phyloP scores from a whole-genome alignment of 2,329 filamentous ascomycete species.

The Ampelomyces quisqualis region DNA sequence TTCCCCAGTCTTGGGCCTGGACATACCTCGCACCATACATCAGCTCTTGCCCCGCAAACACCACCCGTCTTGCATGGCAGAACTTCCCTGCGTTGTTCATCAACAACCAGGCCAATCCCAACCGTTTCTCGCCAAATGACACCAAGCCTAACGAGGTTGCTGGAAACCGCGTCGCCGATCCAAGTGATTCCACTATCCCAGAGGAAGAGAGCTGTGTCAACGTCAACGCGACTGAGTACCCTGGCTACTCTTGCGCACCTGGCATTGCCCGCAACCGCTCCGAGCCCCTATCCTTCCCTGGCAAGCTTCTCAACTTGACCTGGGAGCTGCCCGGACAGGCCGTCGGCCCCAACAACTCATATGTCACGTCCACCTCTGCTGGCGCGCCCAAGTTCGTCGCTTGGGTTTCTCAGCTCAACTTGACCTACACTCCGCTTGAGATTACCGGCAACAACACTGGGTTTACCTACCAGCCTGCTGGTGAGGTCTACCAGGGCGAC shows the following conservation, averaged over 20 bases:
- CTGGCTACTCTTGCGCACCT: slow-evolving; percentile 61
- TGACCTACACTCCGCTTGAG: slow-evolving; percentile 58
- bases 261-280: slow-evolving; percentile 69
- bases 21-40: slow-evolving; percentile 80
- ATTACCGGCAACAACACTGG: slow-evolving; percentile 64
- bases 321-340: slow-evolving; percentile 71
- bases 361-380: slow-evolving; percentile 64
- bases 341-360: slow-evolving; percentile 80
- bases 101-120: slow-evolving; percentile 75
- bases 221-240: slow-evolving; percentile 54
- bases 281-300: slow-evolving; percentile 71
- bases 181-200: slow-evolving; percentile 52
- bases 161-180: slow-evolving; percentile 59
- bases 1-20: slow-evolving; percentile 85
- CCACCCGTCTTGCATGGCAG: slow-evolving; percentile 77
- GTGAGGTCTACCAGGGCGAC: slow-evolving; percentile 66
- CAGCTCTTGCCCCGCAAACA: slow-evolving; percentile 69
- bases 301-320: slow-evolving; percentile 66
- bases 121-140: slow-evolving; percentile 63
- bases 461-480: slow-evolving; percentile 71
- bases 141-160: slow-evolving; percentile 64
- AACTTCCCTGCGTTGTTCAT: slow-evolving; percentile 75
- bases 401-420: slow-evolving; percentile 72
- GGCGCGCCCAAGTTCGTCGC: slow-evolving; percentile 65
- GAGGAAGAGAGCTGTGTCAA: slow-evolving; percentile 59